phyloP scores from a whole-genome alignment of 176 grass and related monocot species.

The Oryza glaberrima region DNA sequence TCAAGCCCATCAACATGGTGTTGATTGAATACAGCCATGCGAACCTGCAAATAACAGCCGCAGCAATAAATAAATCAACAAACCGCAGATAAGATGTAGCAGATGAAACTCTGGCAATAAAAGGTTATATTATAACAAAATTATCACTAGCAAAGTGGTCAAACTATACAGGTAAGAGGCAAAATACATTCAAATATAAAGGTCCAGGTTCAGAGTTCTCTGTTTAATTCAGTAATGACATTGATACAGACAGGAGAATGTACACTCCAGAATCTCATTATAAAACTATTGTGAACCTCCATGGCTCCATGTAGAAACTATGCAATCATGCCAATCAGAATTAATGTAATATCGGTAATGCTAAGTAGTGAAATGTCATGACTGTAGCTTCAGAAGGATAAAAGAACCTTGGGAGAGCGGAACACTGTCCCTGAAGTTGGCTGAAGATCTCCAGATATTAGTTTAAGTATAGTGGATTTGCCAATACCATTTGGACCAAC shows the following conservation, averaged over 20 bases:
- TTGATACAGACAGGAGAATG: background rate
- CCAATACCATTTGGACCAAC: conserved; percentile 98
- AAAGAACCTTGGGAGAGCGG: conserved; percentile 82
- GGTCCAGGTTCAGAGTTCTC: background rate
- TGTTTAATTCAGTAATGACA: background rate
- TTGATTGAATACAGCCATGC: conserved; percentile 97
- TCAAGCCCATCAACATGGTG: conserved; percentile 98
- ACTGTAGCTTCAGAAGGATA: conserved; percentile 12
- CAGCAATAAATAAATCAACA: conserved; percentile 28
- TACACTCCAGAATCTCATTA: background rate
- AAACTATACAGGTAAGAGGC: background rate
- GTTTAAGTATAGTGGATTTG: conserved; percentile 96
- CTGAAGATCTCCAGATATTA: conserved; percentile 96
- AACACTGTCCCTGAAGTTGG: conserved; percentile 96
- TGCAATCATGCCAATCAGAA: background rate
- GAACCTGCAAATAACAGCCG: conserved; percentile 54
- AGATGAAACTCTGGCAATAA: conserved; percentile 4
- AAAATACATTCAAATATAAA: background rate
- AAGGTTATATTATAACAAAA: background rate
- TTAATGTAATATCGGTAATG: background rate
- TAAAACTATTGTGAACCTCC: background rate
- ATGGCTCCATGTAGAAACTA: background rate
- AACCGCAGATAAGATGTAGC: conserved; percentile 23
- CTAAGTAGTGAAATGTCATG: background rate
- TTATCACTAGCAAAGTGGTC: background rate